Conservation (phyloP, 1,139 yeast genomes). For the Debaryomycetaceae sp. region DNA sequence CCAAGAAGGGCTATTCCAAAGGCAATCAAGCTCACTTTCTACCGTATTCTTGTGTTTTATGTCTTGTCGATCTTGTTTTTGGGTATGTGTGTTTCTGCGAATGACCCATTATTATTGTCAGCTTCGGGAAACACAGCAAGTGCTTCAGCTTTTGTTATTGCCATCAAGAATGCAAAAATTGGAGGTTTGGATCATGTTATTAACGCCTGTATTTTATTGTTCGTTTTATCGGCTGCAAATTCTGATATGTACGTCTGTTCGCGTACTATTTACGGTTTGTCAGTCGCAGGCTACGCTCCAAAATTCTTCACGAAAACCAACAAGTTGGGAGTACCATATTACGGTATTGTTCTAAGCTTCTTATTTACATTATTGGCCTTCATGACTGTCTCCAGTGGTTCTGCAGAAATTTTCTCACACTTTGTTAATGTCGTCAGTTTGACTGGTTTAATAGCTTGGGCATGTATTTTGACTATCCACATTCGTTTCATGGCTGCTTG, state of each 20-base stretch:
- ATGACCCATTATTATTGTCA: constrained; percentile 42
- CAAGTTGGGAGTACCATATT: constrained; percentile 37
- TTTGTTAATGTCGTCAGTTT: constrained; percentile 74
- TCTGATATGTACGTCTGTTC: constrained; percentile 49
- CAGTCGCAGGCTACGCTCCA: constrained; percentile 53
- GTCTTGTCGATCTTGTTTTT: constrained; percentile 60
- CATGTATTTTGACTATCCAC: constrained; percentile 60
- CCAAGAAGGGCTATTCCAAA: constrained; percentile 75
- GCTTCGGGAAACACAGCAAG: constrained; percentile 52
- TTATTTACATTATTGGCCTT: constrained; percentile 43
- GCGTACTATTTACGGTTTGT: constrained; percentile 43
- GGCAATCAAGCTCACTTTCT: constrained; percentile 73
- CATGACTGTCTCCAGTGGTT: constrained; percentile 54
- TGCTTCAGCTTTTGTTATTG: constrained; percentile 73
- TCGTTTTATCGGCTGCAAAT: constrained; percentile 47
- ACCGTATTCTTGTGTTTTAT: constrained; percentile 73
- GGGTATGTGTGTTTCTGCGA: constrained; percentile 74
- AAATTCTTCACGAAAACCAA: constrained; percentile 41
- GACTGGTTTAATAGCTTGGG: constrained; percentile 72
- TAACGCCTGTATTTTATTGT: constrained; percentile 43
- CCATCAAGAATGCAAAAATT: constrained; percentile 43
- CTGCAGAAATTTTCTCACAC: constrained; percentile 57
- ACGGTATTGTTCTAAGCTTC: constrained; percentile 10
- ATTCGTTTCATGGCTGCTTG: constrained; percentile 63
- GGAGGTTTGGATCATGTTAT: constrained; percentile 44